These are phyloP conservation scores for Diaporthe australafricana DNA, from an alignment of 2,329 filamentous ascomycete genomes.

Conservation along the genomic window DNA sequence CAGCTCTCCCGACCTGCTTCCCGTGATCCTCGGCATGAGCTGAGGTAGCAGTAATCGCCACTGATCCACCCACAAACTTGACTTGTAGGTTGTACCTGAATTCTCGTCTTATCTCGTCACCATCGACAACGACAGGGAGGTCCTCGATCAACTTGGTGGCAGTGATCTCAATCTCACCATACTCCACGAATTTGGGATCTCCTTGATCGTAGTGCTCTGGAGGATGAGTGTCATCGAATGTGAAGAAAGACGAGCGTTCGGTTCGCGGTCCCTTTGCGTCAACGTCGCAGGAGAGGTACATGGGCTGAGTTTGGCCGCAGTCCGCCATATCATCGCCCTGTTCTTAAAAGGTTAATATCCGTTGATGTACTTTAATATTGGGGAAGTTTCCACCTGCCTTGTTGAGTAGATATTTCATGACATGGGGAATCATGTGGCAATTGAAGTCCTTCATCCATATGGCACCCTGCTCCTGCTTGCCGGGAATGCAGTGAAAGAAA, in stretches of 20 bases:
- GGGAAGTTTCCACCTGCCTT: background rate
- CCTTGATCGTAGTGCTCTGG: fast-evolving
- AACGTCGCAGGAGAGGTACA: background rate
- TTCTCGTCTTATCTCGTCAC: fast-evolving
- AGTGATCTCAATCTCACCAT: background rate
- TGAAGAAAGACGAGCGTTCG: background rate
- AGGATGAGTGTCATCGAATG: background rate
- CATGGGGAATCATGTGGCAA: background rate
- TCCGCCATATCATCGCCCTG: background rate
- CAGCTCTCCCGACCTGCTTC: background rate
- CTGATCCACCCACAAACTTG: background rate
- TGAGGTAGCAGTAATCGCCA: background rate
- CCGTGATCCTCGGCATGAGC: background rate
- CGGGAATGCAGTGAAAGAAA: background rate
- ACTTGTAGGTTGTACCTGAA: background rate
- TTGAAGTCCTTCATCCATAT: background rate
- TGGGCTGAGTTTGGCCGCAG: background rate
- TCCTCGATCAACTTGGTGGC: background rate
- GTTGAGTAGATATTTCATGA: background rate
- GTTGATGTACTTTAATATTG: no score
- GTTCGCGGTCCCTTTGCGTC: fast-evolving
- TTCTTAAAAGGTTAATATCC: no score
- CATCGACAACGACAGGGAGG: background rate
- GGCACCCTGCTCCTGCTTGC: background rate
- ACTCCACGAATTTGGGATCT: background rate